phyloP scores from a whole-genome alignment of 1,284 basidiomycete genomes.

The Cryptococcus wingfieldii region DNA sequence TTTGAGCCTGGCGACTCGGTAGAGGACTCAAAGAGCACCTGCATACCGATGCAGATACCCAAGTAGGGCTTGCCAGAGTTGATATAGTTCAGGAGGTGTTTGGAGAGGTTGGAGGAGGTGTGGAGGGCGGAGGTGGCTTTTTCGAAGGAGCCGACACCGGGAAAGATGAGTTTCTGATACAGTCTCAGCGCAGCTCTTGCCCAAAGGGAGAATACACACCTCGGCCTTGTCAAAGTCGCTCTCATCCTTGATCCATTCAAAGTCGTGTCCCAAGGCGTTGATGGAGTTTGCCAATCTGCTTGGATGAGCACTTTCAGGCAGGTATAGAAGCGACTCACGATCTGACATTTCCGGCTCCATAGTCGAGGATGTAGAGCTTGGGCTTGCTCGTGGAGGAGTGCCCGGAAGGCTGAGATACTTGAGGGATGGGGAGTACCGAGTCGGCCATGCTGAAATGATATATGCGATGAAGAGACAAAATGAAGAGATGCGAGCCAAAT shows the following conservation, averaged over 20 bases:
- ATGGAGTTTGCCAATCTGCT: slow-evolving; percentile 80
- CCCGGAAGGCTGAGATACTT: slow-evolving; percentile 27
- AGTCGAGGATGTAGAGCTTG: slow-evolving; percentile 81
- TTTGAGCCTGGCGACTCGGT: slow-evolving; percentile 57
- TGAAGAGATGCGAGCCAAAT: not conserved
- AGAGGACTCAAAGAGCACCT: slow-evolving; percentile 85
- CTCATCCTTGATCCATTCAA: slow-evolving; percentile 83
- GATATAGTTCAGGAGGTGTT: slow-evolving; percentile 80
- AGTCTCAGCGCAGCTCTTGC: not conserved
- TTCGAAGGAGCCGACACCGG: slow-evolving; percentile 94
- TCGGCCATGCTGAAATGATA: slow-evolving; percentile 11
- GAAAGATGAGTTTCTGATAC: slow-evolving; percentile 84
- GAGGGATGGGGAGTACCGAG: slow-evolving; percentile 26
- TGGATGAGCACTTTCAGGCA: not conserved
- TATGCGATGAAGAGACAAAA: not conserved
- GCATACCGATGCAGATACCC: slow-evolving; percentile 98
- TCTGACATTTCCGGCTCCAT: slow-evolving; percentile 91
- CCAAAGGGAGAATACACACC: slow-evolving; percentile 56
- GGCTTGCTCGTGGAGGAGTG: slow-evolving; percentile 27
- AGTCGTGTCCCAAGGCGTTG: slow-evolving; percentile 76
- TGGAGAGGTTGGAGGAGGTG: slow-evolving; percentile 63
- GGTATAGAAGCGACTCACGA: slow-evolving; percentile 49
- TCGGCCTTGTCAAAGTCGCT: slow-evolving; percentile 83
- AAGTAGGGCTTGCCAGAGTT: slow-evolving; percentile 88
- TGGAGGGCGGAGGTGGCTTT: slow-evolving; percentile 77